These are phyloP conservation scores for Wallemia ichthyophaga DNA, from an alignment of 1,284 basidiomycete genomes.

Conservation along the genomic window DNA sequence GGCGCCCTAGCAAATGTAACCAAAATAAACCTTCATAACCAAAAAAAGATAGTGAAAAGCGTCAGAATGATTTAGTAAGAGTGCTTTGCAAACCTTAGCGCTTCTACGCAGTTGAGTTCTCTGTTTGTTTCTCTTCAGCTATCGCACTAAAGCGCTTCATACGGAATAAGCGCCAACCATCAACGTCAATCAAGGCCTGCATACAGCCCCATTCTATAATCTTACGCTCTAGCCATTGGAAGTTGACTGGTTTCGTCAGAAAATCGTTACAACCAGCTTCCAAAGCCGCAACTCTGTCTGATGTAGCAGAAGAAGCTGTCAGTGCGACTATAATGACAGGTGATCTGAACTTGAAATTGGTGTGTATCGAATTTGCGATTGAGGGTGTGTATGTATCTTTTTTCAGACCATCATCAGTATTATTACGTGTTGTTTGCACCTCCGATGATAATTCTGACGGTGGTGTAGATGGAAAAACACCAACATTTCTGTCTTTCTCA, in stretches of 20 bases:
- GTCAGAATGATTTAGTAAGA: too few species aligned
- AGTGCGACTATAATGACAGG: slow-evolving; percentile 96
- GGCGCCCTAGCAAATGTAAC: too few species aligned
- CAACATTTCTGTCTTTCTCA: slow-evolving; percentile 35
- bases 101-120: too few species aligned
- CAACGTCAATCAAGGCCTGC: not conserved
- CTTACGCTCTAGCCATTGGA: slow-evolving; percentile 90
- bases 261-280: slow-evolving; percentile 98
- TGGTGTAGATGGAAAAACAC: slow-evolving; percentile 33
- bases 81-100: too few species aligned
- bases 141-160: not conserved
- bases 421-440: slow-evolving; percentile 6
- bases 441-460: slow-evolving; percentile 24
- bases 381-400: slow-evolving; percentile 1
- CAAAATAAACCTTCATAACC: not conserved
- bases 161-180: not conserved
- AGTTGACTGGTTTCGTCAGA: slow-evolving; percentile 80
- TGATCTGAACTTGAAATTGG: slow-evolving; percentile 35
- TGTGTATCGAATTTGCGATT: slow-evolving; percentile 3
- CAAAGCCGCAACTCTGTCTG: slow-evolving; percentile 76
- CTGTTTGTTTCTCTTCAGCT: not conserved
- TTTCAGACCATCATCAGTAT: slow-evolving; percentile 1
- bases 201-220: slow-evolving; percentile 73
- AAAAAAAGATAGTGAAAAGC: too few species aligned
- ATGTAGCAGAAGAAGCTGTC: slow-evolving; percentile 72